Conservation (phyloP, 2,329 filamentous ascomycete genomes). For the Huntiella bhutanensis region DNA sequence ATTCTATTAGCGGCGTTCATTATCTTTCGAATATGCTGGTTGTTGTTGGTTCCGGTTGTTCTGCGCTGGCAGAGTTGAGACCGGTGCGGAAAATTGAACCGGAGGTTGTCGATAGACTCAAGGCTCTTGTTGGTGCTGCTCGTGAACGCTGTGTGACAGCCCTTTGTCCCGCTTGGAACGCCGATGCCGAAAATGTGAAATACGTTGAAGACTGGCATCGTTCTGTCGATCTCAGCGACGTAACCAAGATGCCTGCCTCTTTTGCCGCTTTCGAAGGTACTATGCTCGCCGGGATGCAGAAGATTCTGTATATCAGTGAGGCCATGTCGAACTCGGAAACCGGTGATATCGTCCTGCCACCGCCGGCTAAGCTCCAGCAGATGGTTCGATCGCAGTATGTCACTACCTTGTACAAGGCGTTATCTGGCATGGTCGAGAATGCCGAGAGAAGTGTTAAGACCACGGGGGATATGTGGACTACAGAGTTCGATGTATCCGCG, state of each 20-base stretch:
- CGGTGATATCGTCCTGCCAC: slow-evolving; percentile 64
- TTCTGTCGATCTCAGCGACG: slow-evolving; percentile 59
- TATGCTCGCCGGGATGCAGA: slow-evolving; percentile 73
- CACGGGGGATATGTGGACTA: slow-evolving; percentile 42
- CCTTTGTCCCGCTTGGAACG: slow-evolving; percentile 79
- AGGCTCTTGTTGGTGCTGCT: slow-evolving; percentile 53
- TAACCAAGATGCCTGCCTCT: slow-evolving; percentile 76
- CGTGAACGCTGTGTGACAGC: slow-evolving; percentile 74
- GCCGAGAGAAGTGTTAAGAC: slow-evolving; percentile 57
- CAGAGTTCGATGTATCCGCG: slow-evolving; percentile 21
- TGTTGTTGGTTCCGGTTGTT: slow-evolving; percentile 69
- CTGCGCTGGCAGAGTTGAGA: slow-evolving; percentile 61
- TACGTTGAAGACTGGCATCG: slow-evolving; percentile 86
- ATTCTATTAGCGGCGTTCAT: slow-evolving; percentile 78
- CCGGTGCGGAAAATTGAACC: slow-evolving; percentile 39
- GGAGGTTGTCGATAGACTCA: slow-evolving; percentile 52
- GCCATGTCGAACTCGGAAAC: slow-evolving; percentile 56
- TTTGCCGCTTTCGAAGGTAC: slow-evolving; percentile 75
- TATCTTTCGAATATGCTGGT: slow-evolving; percentile 69
- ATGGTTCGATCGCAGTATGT: slow-evolving; percentile 87
- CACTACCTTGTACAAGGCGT: slow-evolving; percentile 76
- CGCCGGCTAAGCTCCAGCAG: slow-evolving; percentile 70
- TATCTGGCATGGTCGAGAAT: slow-evolving; percentile 94
- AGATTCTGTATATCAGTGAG: slow-evolving; percentile 83
- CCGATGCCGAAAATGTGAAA: slow-evolving; percentile 82